phyloP scores from a whole-genome alignment of 768 basidiomycete species.

The Tubosaeta brunneosetosa region DNA sequence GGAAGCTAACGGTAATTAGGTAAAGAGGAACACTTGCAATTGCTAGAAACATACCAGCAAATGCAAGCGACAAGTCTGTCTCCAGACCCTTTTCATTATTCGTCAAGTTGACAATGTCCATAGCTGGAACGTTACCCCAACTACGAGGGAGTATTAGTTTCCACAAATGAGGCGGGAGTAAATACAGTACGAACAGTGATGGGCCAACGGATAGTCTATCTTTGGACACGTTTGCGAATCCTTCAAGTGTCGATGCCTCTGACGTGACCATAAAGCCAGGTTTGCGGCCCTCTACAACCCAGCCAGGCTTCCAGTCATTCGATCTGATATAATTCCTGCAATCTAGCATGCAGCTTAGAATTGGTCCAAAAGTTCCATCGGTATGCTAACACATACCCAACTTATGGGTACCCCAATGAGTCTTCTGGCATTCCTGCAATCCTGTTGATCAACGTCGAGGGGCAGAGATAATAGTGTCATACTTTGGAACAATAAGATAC shows the following conservation, averaged over 20 bases:
- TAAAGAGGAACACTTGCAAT: background rate
- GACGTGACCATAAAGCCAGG: slow-evolving; percentile 16
- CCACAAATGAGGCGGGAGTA: background rate
- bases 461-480: background rate
- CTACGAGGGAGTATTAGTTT: slow-evolving; percentile 7
- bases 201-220: slow-evolving; percentile 26
- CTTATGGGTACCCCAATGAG: slow-evolving; percentile 40
- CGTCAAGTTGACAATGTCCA: slow-evolving; percentile 28
- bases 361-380: background rate
- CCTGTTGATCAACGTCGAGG: background rate
- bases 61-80: slow-evolving; percentile 22
- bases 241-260: slow-evolving; percentile 5
- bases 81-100: slow-evolving; percentile 19
- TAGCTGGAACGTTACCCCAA: slow-evolving; percentile 35
- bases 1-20: slow-evolving; percentile 34
- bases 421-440: slow-evolving; percentile 37
- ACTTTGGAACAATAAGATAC: slow-evolving; percentile 44
- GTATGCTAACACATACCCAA: slow-evolving; percentile 19
- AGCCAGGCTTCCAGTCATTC: slow-evolving; percentile 17
- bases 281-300: slow-evolving; percentile 18
- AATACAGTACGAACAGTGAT: slow-evolving; percentile 18
- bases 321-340: slow-evolving; percentile 23
- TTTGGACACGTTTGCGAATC: slow-evolving; percentile 10
- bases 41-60: slow-evolving; percentile 17
- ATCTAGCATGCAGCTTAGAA: slow-evolving; percentile 8